A percentile compares a stretch with the other conserved stretches of the same genome.
Evolutionary conservation across 495 filamentous ascomycete species (phyloP).

Genomic region (Pyronema domesticum): DNA sequence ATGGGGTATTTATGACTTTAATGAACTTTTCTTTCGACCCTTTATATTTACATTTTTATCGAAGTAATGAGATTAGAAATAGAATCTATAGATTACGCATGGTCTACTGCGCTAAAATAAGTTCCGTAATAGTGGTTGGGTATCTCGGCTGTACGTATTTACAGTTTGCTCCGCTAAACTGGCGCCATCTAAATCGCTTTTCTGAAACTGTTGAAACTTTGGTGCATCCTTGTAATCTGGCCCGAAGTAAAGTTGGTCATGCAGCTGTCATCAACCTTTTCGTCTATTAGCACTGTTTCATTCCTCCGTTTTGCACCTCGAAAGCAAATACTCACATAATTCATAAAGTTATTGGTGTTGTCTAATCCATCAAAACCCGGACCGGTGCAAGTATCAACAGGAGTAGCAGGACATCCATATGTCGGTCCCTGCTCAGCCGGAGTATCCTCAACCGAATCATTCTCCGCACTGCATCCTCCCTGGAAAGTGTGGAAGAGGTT

Average conservation of each 20-base stretch:
- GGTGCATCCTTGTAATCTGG: slow-evolving; percentile 31
- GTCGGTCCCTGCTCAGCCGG: slow-evolving; percentile 33
- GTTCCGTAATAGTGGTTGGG: neutral
- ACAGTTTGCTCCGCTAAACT: neutral
- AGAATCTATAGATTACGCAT: neutral
- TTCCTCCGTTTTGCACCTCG: neutral
- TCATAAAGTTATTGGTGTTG: slow-evolving; percentile 49
- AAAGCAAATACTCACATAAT: slow-evolving; percentile 32
- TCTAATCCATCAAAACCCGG: slow-evolving; percentile 30
- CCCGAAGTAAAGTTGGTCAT: slow-evolving; percentile 32
- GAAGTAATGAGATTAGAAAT: neutral
- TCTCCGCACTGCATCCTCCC: slow-evolving; percentile 32
- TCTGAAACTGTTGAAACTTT: slow-evolving; percentile 23
- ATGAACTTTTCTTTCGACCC: neutral
- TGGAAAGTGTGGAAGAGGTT: slow-evolving; percentile 49
- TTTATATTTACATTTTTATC: neutral
- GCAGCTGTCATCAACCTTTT: slow-evolving; percentile 30
- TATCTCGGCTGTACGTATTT: neutral
- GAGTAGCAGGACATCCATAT: slow-evolving; percentile 35
- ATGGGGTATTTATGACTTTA: neutral
- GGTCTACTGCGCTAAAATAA: neutral
- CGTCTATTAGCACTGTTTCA: neutral
- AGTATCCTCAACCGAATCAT: slow-evolving; percentile 41
- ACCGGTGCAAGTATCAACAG: slow-evolving; percentile 34
- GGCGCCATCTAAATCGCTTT: neutral